These are phyloP conservation scores for Leishmania amazonensis DNA, from an alignment of 208 protist genomes.

Conservation along the genomic window DNA sequence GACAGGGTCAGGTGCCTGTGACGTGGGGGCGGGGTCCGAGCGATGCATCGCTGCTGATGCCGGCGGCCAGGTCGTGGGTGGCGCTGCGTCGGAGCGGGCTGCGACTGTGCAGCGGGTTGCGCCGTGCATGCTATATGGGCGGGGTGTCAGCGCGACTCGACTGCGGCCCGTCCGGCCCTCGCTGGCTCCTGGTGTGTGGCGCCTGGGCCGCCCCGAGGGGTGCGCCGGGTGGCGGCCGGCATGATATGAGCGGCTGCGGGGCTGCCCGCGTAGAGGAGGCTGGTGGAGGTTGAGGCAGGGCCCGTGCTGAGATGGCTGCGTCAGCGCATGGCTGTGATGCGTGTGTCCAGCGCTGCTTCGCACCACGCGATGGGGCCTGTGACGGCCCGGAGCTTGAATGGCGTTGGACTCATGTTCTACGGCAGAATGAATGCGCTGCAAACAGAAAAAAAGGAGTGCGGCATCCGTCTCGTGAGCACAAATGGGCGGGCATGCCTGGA, in stretches of 20 bases:
- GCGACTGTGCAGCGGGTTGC: background rate
- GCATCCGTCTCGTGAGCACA: background rate
- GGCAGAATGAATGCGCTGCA: background rate
- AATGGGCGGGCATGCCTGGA: background rate
- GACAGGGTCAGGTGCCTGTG: background rate
- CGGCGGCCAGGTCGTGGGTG: background rate
- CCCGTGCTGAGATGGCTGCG: background rate
- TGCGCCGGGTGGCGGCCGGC: background rate
- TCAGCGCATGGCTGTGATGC: background rate
- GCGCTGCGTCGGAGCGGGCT: background rate
- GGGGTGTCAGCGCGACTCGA: background rate
- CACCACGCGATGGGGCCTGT: background rate
- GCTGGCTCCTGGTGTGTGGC: background rate
- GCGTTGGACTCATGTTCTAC: background rate
- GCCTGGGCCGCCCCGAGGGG: background rate
- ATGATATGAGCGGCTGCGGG: background rate
- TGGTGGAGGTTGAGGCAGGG: background rate
- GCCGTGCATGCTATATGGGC: background rate
- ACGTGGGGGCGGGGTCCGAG: background rate
- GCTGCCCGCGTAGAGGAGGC: background rate
- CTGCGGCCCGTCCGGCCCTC: background rate
- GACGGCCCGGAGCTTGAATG: background rate
- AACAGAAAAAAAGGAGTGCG: background rate
- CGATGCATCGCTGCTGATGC: background rate
- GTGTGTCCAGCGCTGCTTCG: background rate